Evolutionary conservation across 768 basidiomycete genomes (phyloP), one percentile per base, ranked within the genome.

Genomic region (Paxillus rubicundulus): DNA sequence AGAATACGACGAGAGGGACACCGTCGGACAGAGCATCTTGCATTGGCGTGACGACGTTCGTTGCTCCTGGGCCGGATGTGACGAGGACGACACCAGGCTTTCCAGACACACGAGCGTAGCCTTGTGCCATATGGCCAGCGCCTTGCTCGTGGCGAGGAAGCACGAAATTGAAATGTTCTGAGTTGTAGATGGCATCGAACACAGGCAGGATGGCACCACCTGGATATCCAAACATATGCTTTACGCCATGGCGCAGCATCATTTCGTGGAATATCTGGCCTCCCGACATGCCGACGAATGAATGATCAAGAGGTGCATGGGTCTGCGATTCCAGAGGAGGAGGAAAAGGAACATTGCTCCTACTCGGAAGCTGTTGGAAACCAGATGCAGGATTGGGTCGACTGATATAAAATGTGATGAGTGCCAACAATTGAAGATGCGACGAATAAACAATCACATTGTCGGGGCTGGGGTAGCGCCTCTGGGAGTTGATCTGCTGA

Each of bases 241-340:
- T 97, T 61, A 98, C 95, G 52, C 80, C 84, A 66, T 99, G 97
- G 42, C 96, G 82, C 55, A 95, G 85, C 92, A 99, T 96, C 96
- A 99, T 98, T 74, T 99, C 96, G 71, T 99, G 94, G 76, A 99
- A 97, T 67, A 99, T 98, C 71, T 98, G 82, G 24, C 96, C 96
- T 12, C 96, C 96, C 18, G 92, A 92, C 70, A 95, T 81, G 45
- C 96, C 97, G 50, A 98, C 80, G 65, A 99, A 98, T 8, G 89
- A 86, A 62, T 85, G 79, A 68, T 94, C 92, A 54, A 89, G 72
- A 37, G 77, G 77, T 18, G 74, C 72, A 56, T 75, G 76, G 1
- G 79, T 76, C 27, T 72, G 60, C 3, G 73, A 62, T 9, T 70
- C 66, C 33, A 69, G 56, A 21, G 69, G 67, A 1, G 69, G 59